phyloP scores from a whole-genome alignment of 1,284 basidiomycete genomes.

The Amylostereum chailletii region DNA sequence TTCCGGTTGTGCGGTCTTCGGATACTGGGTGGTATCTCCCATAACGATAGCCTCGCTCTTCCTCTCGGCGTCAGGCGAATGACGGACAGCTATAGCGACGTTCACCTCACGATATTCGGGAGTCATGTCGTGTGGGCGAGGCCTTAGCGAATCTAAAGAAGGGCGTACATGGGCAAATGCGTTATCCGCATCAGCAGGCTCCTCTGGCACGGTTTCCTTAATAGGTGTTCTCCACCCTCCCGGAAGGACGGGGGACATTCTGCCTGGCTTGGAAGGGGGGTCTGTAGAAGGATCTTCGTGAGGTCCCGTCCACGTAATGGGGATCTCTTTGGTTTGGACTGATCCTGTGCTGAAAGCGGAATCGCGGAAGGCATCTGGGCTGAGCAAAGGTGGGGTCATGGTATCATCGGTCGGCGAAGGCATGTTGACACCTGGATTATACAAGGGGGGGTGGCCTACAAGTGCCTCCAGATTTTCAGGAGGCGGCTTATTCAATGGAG shows the following conservation, averaged over 20 bases:
- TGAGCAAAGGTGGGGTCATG: constrained; percentile 22
- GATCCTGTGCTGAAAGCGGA: constrained; percentile 25
- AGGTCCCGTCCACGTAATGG: constrained; percentile 24
- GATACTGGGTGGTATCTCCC: too few species aligned
- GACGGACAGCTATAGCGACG: constrained; percentile 12
- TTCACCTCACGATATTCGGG: constrained; percentile 14
- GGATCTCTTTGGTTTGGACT: constrained; percentile 21
- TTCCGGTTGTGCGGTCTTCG: constrained; percentile 9
- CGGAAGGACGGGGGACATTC: neutral
- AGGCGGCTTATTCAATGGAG: too few species aligned
- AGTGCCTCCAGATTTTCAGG: too few species aligned
- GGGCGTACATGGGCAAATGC: constrained; percentile 8
- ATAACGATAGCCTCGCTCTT: constrained; percentile 18
- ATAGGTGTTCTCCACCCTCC: neutral
- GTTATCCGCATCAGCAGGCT: neutral
- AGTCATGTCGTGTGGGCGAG: constrained; percentile 3
- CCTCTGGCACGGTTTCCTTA: neutral
- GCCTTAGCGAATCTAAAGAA: neutral
- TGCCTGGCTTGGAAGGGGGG: neutral
- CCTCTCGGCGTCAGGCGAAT: constrained; percentile 11
- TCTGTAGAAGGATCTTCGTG: neutral
- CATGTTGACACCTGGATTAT: too few species aligned
- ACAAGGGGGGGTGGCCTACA: too few species aligned
- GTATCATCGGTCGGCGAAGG: neutral
- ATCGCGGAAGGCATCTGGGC: constrained; percentile 27